These are phyloP conservation scores for Caryopteris hybrid DNA, from an alignment of 305 asterid species.

Conservation along the genomic window DNA sequence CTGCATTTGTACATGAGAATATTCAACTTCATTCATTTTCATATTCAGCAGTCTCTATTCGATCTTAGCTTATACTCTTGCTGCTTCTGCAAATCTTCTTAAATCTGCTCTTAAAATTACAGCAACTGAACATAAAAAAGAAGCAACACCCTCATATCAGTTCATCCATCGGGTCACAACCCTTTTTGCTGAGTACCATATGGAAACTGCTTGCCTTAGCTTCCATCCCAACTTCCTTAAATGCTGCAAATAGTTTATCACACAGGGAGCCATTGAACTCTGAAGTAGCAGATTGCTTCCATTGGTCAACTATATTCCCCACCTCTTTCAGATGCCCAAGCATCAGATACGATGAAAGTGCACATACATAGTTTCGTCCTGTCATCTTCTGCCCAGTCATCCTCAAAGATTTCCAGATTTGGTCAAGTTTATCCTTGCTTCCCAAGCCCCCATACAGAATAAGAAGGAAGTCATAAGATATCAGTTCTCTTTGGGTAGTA, in stretches of 20 bases:
- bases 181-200: conserved; percentile 43
- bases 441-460: conserved; percentile 71
- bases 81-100: no score
- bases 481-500: conserved; percentile 71
- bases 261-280: conserved; percentile 55
- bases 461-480: conserved; percentile 77
- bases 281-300: conserved; percentile 70
- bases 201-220: conserved; percentile 45
- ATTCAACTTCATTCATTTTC: no score
- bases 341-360: conserved; percentile 70
- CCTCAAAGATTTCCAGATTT: conserved; percentile 73
- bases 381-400: conserved; percentile 74
- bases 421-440: conserved; percentile 65
- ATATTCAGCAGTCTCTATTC: no score
- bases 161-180: conserved; percentile 30
- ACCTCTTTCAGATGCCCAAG: conserved; percentile 72
- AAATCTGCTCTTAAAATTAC: no score
- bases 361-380: conserved; percentile 56
- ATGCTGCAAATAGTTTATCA: conserved; percentile 45
- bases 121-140: neutral
- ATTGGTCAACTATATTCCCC: conserved; percentile 56
- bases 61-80: no score
- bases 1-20: no score
- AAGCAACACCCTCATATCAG: conserved; percentile 2
- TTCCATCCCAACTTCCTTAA: conserved; percentile 46